Evolutionary conservation across 257 asterid species (phyloP).

Genomic region (Catharanthus roseus): DNA sequence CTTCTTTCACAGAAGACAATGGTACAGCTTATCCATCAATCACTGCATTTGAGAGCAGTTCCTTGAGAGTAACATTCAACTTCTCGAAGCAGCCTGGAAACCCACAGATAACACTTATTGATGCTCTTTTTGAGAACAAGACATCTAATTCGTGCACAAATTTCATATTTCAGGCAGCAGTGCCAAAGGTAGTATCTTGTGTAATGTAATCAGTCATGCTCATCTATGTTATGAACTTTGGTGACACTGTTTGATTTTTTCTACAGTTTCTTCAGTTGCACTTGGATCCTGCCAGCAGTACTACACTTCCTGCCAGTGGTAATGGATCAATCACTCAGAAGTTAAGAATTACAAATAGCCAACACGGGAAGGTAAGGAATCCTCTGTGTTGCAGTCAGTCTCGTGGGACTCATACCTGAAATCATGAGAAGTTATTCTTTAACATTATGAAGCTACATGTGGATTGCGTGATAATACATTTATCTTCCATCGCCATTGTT

Average conservation of each 20-base stretch:
- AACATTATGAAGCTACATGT: background rate
- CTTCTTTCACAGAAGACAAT: constrained; percentile 55
- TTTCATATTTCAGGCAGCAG: constrained; percentile 93
- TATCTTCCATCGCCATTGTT: background rate
- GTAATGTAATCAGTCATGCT: background rate
- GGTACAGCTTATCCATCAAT: constrained; percentile 65
- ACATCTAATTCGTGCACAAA: constrained; percentile 58
- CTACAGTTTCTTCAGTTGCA: constrained; percentile 92
- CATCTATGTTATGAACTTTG: background rate
- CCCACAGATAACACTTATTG: constrained; percentile 60
- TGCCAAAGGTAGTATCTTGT: constrained; percentile 69
- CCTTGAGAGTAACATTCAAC: constrained; percentile 59
- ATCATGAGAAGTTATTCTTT: background rate
- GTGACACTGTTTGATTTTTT: constrained; percentile 15
- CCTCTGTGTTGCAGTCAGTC: background rate
- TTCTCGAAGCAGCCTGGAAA: constrained; percentile 77
- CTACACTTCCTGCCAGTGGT: constrained; percentile 64
- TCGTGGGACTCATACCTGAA: background rate
- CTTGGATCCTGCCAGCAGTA: constrained; percentile 91
- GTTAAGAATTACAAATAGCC: constrained; percentile 73
- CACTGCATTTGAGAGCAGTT: constrained; percentile 80
- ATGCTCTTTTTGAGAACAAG: constrained; percentile 72
- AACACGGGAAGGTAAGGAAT: constrained; percentile 76
- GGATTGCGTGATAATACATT: background rate
- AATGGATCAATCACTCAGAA: constrained; percentile 68